A percentile compares a stretch with the other conserved stretches of the same genome.
Evolutionary conservation across 345 rosid genomes (phyloP).

Genomic region (Isatis tinctoria): DNA sequence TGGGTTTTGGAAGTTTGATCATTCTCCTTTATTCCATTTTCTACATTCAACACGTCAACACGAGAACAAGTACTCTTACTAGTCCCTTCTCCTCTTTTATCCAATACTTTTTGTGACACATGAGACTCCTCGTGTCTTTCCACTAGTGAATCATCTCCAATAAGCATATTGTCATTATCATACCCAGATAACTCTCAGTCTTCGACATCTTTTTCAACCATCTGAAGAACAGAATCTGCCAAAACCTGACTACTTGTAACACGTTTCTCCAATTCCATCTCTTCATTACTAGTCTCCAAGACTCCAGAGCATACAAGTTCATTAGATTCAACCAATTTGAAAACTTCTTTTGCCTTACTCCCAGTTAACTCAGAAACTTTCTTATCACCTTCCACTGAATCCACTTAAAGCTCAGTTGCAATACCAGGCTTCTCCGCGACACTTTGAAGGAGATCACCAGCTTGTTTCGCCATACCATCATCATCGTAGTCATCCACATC

Average conservation of each 20-base stretch:
- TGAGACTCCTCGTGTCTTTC: no score
- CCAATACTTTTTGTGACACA: no score
- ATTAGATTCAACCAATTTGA: background rate
- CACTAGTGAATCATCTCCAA: constrained; percentile 23
- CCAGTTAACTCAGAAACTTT: constrained; percentile 13
- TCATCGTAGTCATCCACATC: constrained; percentile 24
- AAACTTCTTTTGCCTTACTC: background rate
- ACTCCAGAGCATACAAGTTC: constrained; percentile 25
- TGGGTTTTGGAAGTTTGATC: no score
- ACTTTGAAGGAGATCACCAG: constrained; percentile 21
- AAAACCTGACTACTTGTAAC: constrained; percentile 16
- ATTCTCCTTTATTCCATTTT: no score
- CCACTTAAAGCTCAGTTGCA: constrained; percentile 23
- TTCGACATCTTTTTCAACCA: constrained; percentile 46
- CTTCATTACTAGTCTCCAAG: constrained; percentile 25
- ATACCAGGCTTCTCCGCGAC: constrained; percentile 17
- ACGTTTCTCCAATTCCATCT: constrained; percentile 34
- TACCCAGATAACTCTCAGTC: constrained; percentile 57
- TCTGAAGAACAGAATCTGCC: constrained; percentile 5
- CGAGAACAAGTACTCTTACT: no score
- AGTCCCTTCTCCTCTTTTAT: no score
- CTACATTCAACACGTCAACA: no score
- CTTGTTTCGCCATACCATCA: constrained; percentile 22
- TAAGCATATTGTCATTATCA: constrained; percentile 29
- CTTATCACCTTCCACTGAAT: constrained; percentile 12